Conservation (phyloP, 441 rosid genomes). For the Arabidopsis hybrid region DNA sequence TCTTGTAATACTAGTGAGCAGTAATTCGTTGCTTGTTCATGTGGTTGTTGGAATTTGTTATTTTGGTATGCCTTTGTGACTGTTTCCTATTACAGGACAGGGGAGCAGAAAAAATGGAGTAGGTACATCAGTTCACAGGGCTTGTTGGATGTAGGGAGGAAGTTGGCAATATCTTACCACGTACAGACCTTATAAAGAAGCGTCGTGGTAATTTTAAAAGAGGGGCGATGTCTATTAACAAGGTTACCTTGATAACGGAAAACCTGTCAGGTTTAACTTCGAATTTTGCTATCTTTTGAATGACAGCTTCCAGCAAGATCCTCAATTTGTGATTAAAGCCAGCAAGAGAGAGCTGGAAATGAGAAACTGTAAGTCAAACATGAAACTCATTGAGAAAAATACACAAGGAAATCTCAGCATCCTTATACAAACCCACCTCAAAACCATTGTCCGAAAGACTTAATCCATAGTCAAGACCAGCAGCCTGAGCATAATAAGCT, state of each 20-base stretch:
- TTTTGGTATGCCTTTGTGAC: conserved; percentile 71
- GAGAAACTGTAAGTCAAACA: conserved; percentile 31
- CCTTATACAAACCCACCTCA: conserved; percentile 34
- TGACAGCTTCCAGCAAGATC: conserved; percentile 72
- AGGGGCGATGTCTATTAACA: not conserved
- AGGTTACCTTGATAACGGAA: conserved; percentile 83
- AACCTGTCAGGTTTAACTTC: conserved; percentile 83
- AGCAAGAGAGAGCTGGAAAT: conserved; percentile 63
- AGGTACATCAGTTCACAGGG: not conserved
- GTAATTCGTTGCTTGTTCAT: conserved; percentile 77
- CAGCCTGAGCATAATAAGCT: conserved; percentile 81
- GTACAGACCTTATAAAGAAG: not conserved
- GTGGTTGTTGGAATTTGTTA: conserved; percentile 80
- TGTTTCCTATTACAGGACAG: conserved; percentile 61
- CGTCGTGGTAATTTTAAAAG: not conserved
- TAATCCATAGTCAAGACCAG: conserved; percentile 75
- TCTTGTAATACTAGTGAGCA: conserved; percentile 72
- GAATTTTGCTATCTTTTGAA: conserved; percentile 73
- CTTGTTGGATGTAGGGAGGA: not conserved
- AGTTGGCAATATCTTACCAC: not conserved
- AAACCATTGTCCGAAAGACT: conserved; percentile 60
- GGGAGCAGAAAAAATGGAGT: conserved; percentile 17
- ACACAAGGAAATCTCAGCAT: not conserved
- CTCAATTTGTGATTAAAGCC: conserved; percentile 90
- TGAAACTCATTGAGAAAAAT: not conserved